Percentiles rank a stretch among this genome's conserved stretches.
Conservation (phyloP, 306 rosid species). For the Purshia tridentata region DNA sequence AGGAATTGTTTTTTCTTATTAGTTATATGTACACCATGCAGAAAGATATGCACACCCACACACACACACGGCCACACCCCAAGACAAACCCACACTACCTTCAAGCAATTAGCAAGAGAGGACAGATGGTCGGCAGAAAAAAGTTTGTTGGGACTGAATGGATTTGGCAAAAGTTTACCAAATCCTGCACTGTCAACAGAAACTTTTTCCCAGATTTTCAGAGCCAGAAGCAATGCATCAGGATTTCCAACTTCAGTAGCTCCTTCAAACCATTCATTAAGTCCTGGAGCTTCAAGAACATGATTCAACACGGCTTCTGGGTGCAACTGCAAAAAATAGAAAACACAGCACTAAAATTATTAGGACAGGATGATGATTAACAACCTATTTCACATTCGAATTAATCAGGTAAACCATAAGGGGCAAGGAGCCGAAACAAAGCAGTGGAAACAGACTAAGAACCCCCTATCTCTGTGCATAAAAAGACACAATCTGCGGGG, state of each 20-base stretch:
- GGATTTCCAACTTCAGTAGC: slow-evolving; percentile 85
- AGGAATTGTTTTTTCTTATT: slow-evolving; percentile 2
- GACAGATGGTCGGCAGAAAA: slow-evolving; percentile 68
- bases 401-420: not conserved
- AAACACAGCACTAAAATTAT: slow-evolving; percentile 5
- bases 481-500: not conserved
- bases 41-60: slow-evolving; percentile 4
- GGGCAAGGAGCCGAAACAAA: not conserved
- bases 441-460: not conserved
- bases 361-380: not conserved
- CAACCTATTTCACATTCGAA: not conserved
- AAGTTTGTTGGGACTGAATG: slow-evolving; percentile 59
- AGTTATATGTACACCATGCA: slow-evolving; percentile 6
- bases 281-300: slow-evolving; percentile 74
- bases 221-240: slow-evolving; percentile 82
- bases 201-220: slow-evolving; percentile 56
- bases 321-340: slow-evolving; percentile 55
- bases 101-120: slow-evolving; percentile 67
- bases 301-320: slow-evolving; percentile 51
- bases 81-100: slow-evolving; percentile 44
- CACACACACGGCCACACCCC: not conserved
- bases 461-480: not conserved
- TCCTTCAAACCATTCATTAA: slow-evolving; percentile 75
- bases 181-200: slow-evolving; percentile 46
- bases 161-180: slow-evolving; percentile 66